Evolutionary conservation across 2,329 filamentous ascomycete species (phyloP).

Genomic region (Fusarium agapanthi): DNA sequence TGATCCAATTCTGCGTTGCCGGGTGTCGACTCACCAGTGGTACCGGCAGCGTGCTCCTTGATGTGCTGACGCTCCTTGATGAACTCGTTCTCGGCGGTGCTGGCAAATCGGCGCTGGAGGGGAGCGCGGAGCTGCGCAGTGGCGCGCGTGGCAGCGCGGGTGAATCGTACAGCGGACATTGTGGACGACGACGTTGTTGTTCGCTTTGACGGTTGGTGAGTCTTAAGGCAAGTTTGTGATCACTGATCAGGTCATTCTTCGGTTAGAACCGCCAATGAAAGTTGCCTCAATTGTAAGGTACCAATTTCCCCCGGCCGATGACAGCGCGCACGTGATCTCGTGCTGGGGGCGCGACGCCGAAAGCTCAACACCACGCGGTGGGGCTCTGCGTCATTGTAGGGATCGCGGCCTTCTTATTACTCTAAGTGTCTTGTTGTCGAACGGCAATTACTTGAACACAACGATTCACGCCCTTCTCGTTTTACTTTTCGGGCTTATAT

Average conservation of each 20-base stretch:
- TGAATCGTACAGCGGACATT: conserved; percentile 72
- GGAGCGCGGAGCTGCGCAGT: conserved; percentile 66
- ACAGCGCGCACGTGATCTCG: conserved; percentile 43
- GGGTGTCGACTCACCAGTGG: conserved; percentile 73
- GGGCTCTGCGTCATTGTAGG: conserved; percentile 23
- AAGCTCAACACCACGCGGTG: conserved; percentile 25
- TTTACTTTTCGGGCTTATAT: background rate
- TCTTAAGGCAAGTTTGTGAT: conserved; percentile 43
- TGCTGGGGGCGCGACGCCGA: conserved; percentile 32
- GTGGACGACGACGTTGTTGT: conserved; percentile 44
- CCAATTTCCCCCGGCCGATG: conserved; percentile 1
- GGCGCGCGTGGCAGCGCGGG: conserved; percentile 71
- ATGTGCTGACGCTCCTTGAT: conserved; percentile 90
- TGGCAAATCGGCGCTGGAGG: conserved; percentile 77
- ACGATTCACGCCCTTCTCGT: background rate
- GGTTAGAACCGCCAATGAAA: conserved; percentile 45
- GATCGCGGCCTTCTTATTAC: conserved; percentile 10
- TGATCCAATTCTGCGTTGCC: conserved; percentile 17
- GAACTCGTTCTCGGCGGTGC: conserved; percentile 87
- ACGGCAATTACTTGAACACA: background rate
- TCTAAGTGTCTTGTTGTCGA: background rate
- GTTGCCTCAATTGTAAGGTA: conserved; percentile 47
- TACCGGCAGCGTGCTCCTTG: conserved; percentile 87
- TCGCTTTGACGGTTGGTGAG: conserved; percentile 37
- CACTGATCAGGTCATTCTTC: conserved; percentile 48